Evolutionary conservation across 2,329 filamentous ascomycete species (phyloP), one percentile per base, ranked within the genome.

Genomic region (Fusarium algeriense): DNA sequence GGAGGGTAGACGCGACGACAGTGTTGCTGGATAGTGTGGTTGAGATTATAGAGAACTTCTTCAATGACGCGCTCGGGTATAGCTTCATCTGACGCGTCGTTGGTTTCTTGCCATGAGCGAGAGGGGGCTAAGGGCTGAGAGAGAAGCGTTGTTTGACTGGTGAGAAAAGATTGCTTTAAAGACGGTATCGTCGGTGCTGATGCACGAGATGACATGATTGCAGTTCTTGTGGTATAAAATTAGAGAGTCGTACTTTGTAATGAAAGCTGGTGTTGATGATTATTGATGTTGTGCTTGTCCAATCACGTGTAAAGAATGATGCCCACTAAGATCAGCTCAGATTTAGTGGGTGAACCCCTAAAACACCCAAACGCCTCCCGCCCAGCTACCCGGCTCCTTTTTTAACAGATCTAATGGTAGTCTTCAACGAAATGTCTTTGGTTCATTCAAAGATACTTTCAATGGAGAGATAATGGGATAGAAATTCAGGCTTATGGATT

Each of bases 111-210:
- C 85, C 90, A 88, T 63, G 85, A 77, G 38, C 84, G 82, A 3
- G 90, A 88, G 0, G 88, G 88, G 15, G 83, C 76, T 62, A 91
- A 84, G 15, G 87, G 85, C 71, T 89, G 87, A 0, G 90, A 88
- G 50, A 93, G 85, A 35, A 89, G 83, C 14, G 88, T 88, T 58
- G 89, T 90, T 76, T 93, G 90, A 9, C 85, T 80, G 46, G 84
- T 83, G 38, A 93, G 83, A 78, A 93, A 93, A 65, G 84, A 77
- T 53, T 89, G 87, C 78, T 93, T 93, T 58, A 90, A 83, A 28
- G 88, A 83, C 49, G 90, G 83, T 67, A 91, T 85, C 4, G 89
- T 90, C 6, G 88, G 87, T 3, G 85, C 74, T 43, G 73, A 46
- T 61, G 70, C 32, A 35, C 59, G 63, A 35, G 40, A 14, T 15